These are phyloP conservation scores for Diplodia scrobiculata DNA, from an alignment of 2,329 filamentous ascomycete genomes.

Conservation along the genomic window DNA sequence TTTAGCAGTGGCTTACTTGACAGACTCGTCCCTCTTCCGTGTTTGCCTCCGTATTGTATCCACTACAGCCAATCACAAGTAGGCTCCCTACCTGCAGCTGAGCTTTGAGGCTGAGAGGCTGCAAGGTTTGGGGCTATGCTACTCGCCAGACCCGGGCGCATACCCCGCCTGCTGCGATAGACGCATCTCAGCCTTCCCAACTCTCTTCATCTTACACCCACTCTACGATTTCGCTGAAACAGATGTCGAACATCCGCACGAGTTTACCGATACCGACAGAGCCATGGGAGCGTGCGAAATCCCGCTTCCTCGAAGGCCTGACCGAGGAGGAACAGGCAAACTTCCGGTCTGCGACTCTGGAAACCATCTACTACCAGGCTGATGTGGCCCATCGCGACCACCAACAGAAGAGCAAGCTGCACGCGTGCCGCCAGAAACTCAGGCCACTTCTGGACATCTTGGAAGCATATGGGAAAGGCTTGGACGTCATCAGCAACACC, in stretches of 20 bases:
- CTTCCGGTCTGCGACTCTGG: slow-evolving; percentile 33
- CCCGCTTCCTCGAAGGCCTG: slow-evolving; percentile 32
- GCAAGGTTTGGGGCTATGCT: too few species aligned
- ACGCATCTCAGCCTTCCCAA: background rate
- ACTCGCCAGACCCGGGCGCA: too few species aligned
- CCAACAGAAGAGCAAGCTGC: slow-evolving; percentile 30
- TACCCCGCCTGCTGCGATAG: background rate
- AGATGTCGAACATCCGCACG: slow-evolving; percentile 12
- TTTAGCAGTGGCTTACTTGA: too few species aligned
- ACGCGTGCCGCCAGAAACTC: slow-evolving; percentile 32
- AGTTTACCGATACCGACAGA: slow-evolving; percentile 32
- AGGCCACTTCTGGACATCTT: slow-evolving; percentile 32
- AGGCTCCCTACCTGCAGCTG: too few species aligned
- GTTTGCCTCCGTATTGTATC: too few species aligned
- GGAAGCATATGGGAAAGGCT: slow-evolving; percentile 34
- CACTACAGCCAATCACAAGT: too few species aligned
- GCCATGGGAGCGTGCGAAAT: slow-evolving; percentile 35
- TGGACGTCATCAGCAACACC: slow-evolving; percentile 35
- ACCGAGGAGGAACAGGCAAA: slow-evolving; percentile 24
- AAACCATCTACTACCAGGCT: slow-evolving; percentile 36
- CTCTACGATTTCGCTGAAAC: background rate
- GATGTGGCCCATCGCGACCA: slow-evolving; percentile 33
- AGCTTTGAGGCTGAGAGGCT: too few species aligned
- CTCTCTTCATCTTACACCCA: background rate
- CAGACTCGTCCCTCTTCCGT: too few species aligned